Conservation (phyloP, 2,329 filamentous ascomycete genomes). For the Cadophora sp. region DNA sequence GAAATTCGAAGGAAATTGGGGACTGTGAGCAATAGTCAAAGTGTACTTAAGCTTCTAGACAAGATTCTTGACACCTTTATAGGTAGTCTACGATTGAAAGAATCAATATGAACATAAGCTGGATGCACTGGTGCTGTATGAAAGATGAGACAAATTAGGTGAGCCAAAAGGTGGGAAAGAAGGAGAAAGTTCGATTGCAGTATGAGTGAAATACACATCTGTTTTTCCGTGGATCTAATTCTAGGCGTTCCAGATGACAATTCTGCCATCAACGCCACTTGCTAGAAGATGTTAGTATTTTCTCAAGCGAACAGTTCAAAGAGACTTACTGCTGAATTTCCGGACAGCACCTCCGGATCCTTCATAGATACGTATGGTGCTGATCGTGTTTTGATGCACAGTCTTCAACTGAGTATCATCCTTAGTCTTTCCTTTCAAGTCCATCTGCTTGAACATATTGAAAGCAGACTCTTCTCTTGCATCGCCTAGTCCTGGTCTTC, state of each 20-base stretch:
- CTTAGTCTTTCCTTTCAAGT: constrained; percentile 89
- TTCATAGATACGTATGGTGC: constrained; percentile 80
- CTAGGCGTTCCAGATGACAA: constrained; percentile 79
- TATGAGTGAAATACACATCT: constrained; percentile 21
- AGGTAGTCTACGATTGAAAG: constrained; percentile 3
- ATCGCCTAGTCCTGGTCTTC: constrained; percentile 49
- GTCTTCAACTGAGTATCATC: constrained; percentile 96
- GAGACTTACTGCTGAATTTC: constrained; percentile 84
- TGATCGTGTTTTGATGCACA: constrained; percentile 95
- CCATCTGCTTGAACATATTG: constrained; percentile 99
- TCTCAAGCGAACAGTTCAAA: constrained; percentile 35
- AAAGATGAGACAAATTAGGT: constrained; percentile 14
- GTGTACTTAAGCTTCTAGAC: background rate
- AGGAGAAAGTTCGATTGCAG: background rate
- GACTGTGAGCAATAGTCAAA: background rate
- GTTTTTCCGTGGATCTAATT: constrained; percentile 30
- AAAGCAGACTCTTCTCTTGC: constrained; percentile 88
- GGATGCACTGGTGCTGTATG: constrained; percentile 16
- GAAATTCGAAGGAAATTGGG: background rate
- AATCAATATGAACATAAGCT: constrained; percentile 16
- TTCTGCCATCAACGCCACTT: constrained; percentile 81
- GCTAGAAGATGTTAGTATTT: constrained; percentile 55
- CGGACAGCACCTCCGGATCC: constrained; percentile 67
- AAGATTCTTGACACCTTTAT: background rate
- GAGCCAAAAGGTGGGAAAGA: constrained; percentile 10